Evolutionary conservation across 129 eudicot genomes (phyloP).

Genomic region (Kitagawia praeruptora): DNA sequence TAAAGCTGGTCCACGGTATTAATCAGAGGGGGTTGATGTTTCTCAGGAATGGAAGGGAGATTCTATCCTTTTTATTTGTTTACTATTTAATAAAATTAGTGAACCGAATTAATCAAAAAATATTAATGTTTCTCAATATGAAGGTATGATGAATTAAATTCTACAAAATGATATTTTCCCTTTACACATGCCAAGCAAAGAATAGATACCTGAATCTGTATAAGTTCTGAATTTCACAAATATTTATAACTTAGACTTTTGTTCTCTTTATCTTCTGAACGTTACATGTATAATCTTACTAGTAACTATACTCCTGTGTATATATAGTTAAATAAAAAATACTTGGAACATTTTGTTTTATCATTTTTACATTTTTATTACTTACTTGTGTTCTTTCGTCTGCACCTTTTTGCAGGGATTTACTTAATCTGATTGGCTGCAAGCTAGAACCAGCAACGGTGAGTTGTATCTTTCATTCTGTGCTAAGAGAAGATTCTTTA

Average conservation of each 20-base stretch:
- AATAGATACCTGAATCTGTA: too few relatives aligned
- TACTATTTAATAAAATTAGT: too few relatives aligned
- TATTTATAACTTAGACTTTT: neutral
- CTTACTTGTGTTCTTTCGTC: neutral
- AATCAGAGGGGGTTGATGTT: neutral
- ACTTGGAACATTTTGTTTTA: neutral
- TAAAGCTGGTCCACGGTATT: neutral
- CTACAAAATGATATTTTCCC: neutral
- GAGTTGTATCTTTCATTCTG: conserved; percentile 23
- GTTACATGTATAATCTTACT: neutral
- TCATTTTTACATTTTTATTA: neutral
- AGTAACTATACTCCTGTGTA: neutral
- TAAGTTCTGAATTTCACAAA: neutral
- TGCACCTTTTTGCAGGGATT: conserved; percentile 44
- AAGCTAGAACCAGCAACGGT: conserved; percentile 83
- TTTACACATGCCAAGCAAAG: too few relatives aligned
- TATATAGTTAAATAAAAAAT: neutral
- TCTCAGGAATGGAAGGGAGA: neutral
- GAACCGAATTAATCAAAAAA: too few relatives aligned
- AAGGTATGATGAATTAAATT: neutral
- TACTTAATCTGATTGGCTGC: conserved; percentile 69
- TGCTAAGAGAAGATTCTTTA: neutral
- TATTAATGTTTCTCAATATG: neutral
- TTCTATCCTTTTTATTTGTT: neutral
- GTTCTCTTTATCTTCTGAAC: neutral